Conservation (phyloP, 345 rosid species). For the Erysimum cheiranthoides region DNA sequence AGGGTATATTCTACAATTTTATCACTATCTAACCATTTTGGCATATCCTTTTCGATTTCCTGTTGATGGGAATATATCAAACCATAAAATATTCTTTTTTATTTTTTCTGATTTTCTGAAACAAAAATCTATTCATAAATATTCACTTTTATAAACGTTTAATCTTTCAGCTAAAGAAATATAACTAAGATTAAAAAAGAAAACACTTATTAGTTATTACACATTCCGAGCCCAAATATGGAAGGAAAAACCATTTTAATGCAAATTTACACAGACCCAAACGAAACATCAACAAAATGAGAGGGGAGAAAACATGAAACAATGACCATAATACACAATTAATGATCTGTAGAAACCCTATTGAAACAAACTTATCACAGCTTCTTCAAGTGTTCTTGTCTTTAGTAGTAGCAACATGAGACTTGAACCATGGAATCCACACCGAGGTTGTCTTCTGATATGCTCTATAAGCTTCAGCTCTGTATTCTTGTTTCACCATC, state of each 20-base stretch:
- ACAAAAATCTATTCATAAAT: not conserved
- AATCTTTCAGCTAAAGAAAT: not conserved
- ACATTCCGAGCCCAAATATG: not conserved
- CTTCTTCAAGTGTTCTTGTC: conserved; percentile 59
- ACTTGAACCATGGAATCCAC: conserved; percentile 94
- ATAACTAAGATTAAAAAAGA: not conserved
- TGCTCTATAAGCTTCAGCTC: conserved; percentile 82
- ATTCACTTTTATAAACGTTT: not conserved
- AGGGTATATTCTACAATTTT: conserved; percentile 24
- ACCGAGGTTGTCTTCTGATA: conserved; percentile 94
- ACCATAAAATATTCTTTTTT: not conserved
- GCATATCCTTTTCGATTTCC: conserved; percentile 22
- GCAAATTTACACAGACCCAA: conserved; percentile 35
- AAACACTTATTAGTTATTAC: not conserved
- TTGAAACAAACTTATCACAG: conserved; percentile 29
- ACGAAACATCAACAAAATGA: conserved; percentile 25
- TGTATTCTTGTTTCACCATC: conserved; percentile 73
- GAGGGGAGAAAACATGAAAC: conserved; percentile 3
- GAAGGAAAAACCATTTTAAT: not conserved
- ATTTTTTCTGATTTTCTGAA: not conserved
- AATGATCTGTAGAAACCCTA: conserved; percentile 24
- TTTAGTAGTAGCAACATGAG: conserved; percentile 46
- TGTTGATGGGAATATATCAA: not conserved
- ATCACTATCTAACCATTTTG: conserved; percentile 18
- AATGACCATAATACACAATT: conserved; percentile 33